Evolutionary conservation across 169 alveolate genomes (phyloP), one percentile per base, ranked within the genome.

Genomic region (Theileria annulata): DNA sequence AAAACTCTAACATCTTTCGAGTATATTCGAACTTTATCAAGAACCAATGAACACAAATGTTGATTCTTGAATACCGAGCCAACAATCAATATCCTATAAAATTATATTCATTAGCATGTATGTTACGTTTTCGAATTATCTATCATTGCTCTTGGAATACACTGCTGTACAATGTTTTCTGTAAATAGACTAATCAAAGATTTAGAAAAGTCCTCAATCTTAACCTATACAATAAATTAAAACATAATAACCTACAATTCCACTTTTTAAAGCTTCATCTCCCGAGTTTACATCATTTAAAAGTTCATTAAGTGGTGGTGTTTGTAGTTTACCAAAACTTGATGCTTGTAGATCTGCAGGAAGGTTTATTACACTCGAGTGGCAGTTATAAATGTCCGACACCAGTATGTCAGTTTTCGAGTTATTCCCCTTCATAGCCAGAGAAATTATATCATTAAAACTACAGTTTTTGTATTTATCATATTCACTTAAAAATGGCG

Each of bases 381-480:
- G 70, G 25, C 59, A 86, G 21, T 82, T 82, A 59, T 84, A 84
- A 13, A 77, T 77, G 37, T 84, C 75, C 1, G 15, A 6, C 19
- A 84, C 87, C 13, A 77, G 47, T 75, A 84, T 71, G 62, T 84
- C 87, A 72, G 81, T 69, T 12, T 69, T 62, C 23, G 17, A 25
- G 62, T 67, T 48, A 2, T 58, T 0, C 9, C 90, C 90, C 8
- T n/a, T 17, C 15, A 28, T 23, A 23, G 87, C 71, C 64, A 84
- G n/a, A 5, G 72, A 80, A 10, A 28, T 68, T 2, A 84, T 69
- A 25, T 77, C 30, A 25, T 64, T 48, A 19, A 77, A 28, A 1
- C 15, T n/a, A 17, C 2, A 69, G 3, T 66, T 67, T 23, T 17
- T n/a, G 0, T 30, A 6, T 13, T 75, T 59, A 19, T 37, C 17